These are phyloP conservation scores for Colletotrichum spaethianum DNA, from an alignment of 2,329 filamentous ascomycete genomes.

Conservation along the genomic window DNA sequence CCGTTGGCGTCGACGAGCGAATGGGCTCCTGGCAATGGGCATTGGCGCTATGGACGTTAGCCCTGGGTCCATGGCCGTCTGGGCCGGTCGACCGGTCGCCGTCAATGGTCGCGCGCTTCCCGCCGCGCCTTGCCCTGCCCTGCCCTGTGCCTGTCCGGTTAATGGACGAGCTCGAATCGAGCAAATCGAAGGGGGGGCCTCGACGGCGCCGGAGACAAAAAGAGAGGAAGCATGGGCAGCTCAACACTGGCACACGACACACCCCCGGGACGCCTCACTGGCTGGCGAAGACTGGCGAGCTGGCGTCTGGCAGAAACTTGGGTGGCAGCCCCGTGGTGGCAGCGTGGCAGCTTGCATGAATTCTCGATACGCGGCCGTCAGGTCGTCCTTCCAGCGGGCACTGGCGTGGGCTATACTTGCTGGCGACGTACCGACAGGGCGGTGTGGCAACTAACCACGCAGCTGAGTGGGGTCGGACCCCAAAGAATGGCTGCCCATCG, in stretches of 20 bases:
- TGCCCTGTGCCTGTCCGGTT: constrained; percentile 7
- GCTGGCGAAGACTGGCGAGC: constrained; percentile 3
- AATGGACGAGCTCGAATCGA: background rate
- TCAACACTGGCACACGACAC: constrained; percentile 8
- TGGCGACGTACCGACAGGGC: constrained; percentile 10
- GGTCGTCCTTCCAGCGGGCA: background rate
- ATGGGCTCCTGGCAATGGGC: background rate
- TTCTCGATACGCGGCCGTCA: constrained; percentile 18
- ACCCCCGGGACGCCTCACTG: background rate
- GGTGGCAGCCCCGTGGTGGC: constrained; percentile 7
- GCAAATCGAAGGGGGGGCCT: background rate
- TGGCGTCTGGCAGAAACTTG: constrained; percentile 10
- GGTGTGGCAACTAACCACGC: constrained; percentile 23
- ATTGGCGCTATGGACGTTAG: constrained; percentile 6
- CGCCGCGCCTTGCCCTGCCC: constrained; percentile 15
- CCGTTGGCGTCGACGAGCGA: constrained; percentile 1
- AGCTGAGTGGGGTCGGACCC: background rate
- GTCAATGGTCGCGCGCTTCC: constrained; percentile 31
- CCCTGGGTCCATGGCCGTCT: constrained; percentile 17
- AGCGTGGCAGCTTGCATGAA: constrained; percentile 17
- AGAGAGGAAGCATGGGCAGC: constrained; percentile 1
- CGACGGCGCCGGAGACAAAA: background rate
- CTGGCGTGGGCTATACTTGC: constrained; percentile 6
- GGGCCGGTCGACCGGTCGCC: constrained; percentile 21
- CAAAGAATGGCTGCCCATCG: background rate